A percentile compares a stretch with the other conserved stretches of the same genome.
phyloP scores from a whole-genome alignment of 257 asterid genomes.

The Forsythia viridissima region DNA sequence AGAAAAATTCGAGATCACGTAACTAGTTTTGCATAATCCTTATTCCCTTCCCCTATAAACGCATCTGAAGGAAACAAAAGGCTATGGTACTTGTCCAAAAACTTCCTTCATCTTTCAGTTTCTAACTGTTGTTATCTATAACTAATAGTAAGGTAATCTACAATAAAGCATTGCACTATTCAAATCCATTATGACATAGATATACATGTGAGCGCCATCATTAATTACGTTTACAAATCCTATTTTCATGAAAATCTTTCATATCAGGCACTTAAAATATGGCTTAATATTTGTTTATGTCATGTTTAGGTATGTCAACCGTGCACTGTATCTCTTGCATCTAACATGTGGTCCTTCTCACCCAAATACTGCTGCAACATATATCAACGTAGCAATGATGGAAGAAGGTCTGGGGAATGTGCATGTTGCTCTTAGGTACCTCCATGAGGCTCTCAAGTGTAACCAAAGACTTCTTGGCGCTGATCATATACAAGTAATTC shows the following conservation, averaged over 20 bases:
- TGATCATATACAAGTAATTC: slow-evolving; percentile 74
- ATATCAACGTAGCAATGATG: slow-evolving; percentile 86
- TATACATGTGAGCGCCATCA: background rate
- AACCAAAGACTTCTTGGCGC: slow-evolving; percentile 83
- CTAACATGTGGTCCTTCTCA: slow-evolving; percentile 82
- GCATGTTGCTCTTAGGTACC: slow-evolving; percentile 81
- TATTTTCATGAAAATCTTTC: background rate
- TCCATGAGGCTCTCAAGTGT: slow-evolving; percentile 84
- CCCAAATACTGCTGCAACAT: slow-evolving; percentile 83
- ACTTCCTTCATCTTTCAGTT: slow-evolving; percentile 5
- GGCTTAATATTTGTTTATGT: slow-evolving; percentile 25
- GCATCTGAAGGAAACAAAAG: background rate
- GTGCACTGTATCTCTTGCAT: slow-evolving; percentile 76
- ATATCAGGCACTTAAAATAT: slow-evolving; percentile 3
- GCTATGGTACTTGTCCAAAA: background rate
- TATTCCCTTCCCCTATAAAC: background rate
- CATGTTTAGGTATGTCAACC: slow-evolving; percentile 73
- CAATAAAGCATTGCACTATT: background rate
- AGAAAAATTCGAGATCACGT: background rate
- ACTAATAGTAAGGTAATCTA: background rate
- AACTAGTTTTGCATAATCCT: background rate
- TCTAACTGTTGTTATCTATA: background rate
- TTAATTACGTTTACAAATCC: background rate
- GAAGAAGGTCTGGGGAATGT: slow-evolving; percentile 86
- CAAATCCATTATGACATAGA: slow-evolving; percentile 1